Evolutionary conservation across 83 land plant genomes (phyloP).

Genomic region (Picea abies): DNA sequence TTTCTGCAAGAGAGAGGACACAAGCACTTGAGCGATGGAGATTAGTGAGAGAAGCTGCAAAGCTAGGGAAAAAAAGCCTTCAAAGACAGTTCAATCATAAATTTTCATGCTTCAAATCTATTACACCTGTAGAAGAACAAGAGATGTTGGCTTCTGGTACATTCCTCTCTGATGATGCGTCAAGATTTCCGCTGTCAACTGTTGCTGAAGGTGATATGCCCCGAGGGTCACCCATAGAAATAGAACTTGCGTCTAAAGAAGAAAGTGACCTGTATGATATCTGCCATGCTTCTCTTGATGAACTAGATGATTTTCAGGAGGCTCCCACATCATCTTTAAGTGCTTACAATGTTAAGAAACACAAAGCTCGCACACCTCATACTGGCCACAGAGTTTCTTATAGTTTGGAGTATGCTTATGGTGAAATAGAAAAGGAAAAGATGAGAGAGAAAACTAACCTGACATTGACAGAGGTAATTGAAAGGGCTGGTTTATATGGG

Average conservation of each 20-base stretch:
- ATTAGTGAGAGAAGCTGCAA: constrained; percentile 71
- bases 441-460: constrained; percentile 50
- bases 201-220: constrained; percentile 7
- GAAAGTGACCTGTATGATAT: constrained; percentile 38
- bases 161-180: constrained; percentile 24
- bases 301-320: constrained; percentile 36
- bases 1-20: constrained; percentile 65
- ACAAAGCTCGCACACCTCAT: constrained; percentile 33
- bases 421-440: constrained; percentile 91
- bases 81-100: constrained; percentile 53
- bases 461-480: constrained; percentile 58
- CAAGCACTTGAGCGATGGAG: constrained; percentile 81
- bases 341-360: constrained; percentile 21
- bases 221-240: not conserved
- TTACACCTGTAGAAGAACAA: constrained; percentile 19
- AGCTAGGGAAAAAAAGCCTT: constrained; percentile 51
- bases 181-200: constrained; percentile 19
- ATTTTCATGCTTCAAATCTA: constrained; percentile 46
- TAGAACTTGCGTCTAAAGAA: constrained; percentile 25
- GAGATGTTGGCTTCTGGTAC: constrained; percentile 29
- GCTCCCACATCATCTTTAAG: constrained; percentile 25
- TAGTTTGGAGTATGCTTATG: constrained; percentile 89
- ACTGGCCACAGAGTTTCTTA: constrained; percentile 59
- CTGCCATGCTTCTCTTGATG: constrained; percentile 32
- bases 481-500: constrained; percentile 43